phyloP scores from a whole-genome alignment of 2,329 filamentous ascomycete genomes.

The Ophiosphaerella herpotricha region DNA sequence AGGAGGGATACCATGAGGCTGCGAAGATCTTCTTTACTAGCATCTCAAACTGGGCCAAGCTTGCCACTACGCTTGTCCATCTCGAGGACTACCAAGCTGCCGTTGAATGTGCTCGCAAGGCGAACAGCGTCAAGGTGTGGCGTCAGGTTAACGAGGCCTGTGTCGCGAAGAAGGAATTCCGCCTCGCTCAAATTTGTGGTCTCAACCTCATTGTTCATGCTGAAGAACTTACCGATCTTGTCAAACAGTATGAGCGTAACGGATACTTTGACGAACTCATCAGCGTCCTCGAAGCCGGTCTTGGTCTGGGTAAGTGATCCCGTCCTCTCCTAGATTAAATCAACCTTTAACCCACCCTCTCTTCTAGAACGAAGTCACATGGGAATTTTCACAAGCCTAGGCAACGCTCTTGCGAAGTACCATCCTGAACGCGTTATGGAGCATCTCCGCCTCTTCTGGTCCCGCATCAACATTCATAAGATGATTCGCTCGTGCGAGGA shows the following conservation, averaged over 20 bases:
- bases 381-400: slow-evolving; percentile 95
- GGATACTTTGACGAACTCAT: slow-evolving; percentile 99
- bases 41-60: slow-evolving; percentile 99
- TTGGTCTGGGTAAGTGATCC: slow-evolving; percentile 64
- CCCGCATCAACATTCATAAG: slow-evolving; percentile 95
- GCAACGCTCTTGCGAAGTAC: slow-evolving; percentile 91
- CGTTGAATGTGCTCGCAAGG: slow-evolving; percentile 96
- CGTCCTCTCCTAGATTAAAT: not conserved
- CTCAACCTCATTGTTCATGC: slow-evolving; percentile 97
- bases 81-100: slow-evolving; percentile 96
- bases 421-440: slow-evolving; percentile 97
- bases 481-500: slow-evolving; percentile 93
- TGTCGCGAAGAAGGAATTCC: slow-evolving; percentile 97
- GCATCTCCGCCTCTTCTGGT: slow-evolving; percentile 98
- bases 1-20: slow-evolving; percentile 90
- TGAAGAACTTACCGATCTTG: slow-evolving; percentile 88
- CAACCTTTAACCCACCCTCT: slow-evolving; percentile 2
- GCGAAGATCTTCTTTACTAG: slow-evolving; percentile 98
- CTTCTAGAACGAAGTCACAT: slow-evolving; percentile 63
- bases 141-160: slow-evolving; percentile 97
- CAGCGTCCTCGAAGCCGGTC: slow-evolving; percentile 86
- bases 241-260: slow-evolving; percentile 94
- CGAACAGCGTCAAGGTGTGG: slow-evolving; percentile 99
- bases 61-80: slow-evolving; percentile 96
- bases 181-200: slow-evolving; percentile 97